Percentiles rank a stretch among this genome's conserved stretches.
Conservation (phyloP, 139 green algal species). For the Volvox reticuliferus region DNA sequence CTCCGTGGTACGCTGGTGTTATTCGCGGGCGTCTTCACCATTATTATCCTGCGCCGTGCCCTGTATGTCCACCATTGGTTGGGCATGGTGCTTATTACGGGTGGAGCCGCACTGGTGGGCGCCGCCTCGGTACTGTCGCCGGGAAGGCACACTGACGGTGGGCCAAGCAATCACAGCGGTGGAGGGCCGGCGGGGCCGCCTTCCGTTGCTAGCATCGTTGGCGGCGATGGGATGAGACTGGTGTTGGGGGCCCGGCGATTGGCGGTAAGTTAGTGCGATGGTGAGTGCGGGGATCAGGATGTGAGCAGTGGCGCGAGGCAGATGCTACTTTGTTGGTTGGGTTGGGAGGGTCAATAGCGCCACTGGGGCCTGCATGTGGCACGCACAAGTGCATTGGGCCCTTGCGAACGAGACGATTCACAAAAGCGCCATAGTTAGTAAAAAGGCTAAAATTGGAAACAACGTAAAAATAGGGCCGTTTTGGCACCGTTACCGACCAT, state of each 20-base stretch:
- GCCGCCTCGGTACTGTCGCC: conserved; percentile 69
- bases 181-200: background rate
- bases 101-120: conserved; percentile 85
- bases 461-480: too few relatives aligned
- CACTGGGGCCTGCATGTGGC: too few relatives aligned
- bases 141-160: background rate
- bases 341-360: too few relatives aligned
- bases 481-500: too few relatives aligned
- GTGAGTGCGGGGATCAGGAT: too few relatives aligned
- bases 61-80: conserved; percentile 88
- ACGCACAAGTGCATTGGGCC: too few relatives aligned
- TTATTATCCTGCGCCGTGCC: conserved; percentile 76
- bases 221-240: background rate
- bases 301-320: too few relatives aligned
- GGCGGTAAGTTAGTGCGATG: background rate
- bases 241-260: background rate
- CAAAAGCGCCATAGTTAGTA: too few relatives aligned
- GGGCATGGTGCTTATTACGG: conserved; percentile 84
- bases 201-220: background rate
- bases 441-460: too few relatives aligned
- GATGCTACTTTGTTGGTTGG: too few relatives aligned
- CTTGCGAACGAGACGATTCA: too few relatives aligned
- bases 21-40: conserved; percentile 87
- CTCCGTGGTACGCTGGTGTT: conserved; percentile 89
- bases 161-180: background rate